A percentile compares a stretch with the other conserved stretches of the same genome.
Conservation (phyloP, 371 early-diverging fungal genomes). For the Parasitella parasitica region DNA sequence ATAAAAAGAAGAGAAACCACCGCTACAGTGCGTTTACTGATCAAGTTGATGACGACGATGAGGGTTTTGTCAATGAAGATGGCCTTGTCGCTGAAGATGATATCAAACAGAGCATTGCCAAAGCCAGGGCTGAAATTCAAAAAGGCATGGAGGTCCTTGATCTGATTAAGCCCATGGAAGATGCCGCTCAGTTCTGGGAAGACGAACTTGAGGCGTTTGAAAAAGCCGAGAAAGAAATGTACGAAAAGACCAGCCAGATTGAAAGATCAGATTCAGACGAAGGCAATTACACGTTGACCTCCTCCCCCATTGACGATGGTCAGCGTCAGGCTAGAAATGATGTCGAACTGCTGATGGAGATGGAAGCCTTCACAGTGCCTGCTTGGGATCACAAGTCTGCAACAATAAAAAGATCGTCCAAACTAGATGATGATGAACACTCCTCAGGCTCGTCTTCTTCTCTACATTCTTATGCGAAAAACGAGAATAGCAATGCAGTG, state of each 20-base stretch:
- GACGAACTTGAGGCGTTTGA: constrained; percentile 43
- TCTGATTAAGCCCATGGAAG: constrained; percentile 44
- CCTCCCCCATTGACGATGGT: constrained; percentile 33
- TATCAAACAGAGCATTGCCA: constrained; percentile 59
- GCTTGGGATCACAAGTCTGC: constrained; percentile 35
- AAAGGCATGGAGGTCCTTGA: constrained; percentile 58
- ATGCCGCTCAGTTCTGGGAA: constrained; percentile 43
- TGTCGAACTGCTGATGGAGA: constrained; percentile 32
- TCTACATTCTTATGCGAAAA: not conserved
- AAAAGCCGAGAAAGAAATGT: constrained; percentile 35
- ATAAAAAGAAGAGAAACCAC: not conserved
- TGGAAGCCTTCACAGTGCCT: constrained; percentile 41
- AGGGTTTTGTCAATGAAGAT: constrained; percentile 33
- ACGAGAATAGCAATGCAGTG: not conserved
- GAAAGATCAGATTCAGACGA: constrained; percentile 34
- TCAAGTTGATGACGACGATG: constrained; percentile 20
- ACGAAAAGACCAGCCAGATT: constrained; percentile 22
- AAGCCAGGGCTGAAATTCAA: constrained; percentile 62
- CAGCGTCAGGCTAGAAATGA: constrained; percentile 3
- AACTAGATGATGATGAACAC: not conserved
- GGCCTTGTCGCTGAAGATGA: constrained; percentile 29
- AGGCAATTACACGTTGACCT: constrained; percentile 39
- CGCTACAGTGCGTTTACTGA: not conserved
- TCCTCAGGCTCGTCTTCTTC: constrained; percentile 6
- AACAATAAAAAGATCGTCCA: not conserved